Base-by-base conservation (phyloP, 768 basidiomycete species). In the Dentipellis sp. region DNA sequence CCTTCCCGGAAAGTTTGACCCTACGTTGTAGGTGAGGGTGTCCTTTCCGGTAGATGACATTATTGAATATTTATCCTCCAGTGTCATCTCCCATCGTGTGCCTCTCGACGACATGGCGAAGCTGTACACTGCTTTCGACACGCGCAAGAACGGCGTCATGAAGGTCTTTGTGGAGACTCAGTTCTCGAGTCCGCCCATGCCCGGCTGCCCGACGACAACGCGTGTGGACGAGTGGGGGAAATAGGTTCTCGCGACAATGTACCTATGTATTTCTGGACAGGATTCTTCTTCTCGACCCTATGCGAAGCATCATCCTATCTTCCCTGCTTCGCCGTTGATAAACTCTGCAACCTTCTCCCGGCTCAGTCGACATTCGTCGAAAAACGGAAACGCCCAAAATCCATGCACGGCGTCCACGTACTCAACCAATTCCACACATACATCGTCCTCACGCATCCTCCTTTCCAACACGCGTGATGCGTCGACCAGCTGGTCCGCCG, bases 81-180 rank as follows among this genome's bases (percentile, higher is more conserved):
- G 78, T 58, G 75, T 83, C 60, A 67, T 83, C 29, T 77, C 78
- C 0, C 81, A 83, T 64, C 77, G 82, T 37, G 78, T 84, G 2
- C 71, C 76, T 0, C 58, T 89, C n/a, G 84, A 88, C 29, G 86
- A 89, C 58, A 76, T 81, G 73, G 73, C 78, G 7, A 75, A 78
- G 57, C 70, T 88, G 1, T 90, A 90, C 65, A 68, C 66, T 9
- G 78, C 79, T 3, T 87, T 89, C 61, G 83, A 88, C 65, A 73
- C 77, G 56, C 76, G 81, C 7, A 58, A 67, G 46, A 71, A 59
- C 8, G 84, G 85, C 3, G 78, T 88, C 7, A 74, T 80, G 66
- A 88, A 88, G 68, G 85, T 87, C 1, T 90, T 89, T 62, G 83
- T 91, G 5, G 74, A 87, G 71, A 90, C 88, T 14, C 73, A 78